A percentile compares a stretch with the other conserved stretches of the same genome.
Evolutionary conservation across 768 basidiomycete species (phyloP).

Genomic region (Dacryopinax primogenitus): DNA sequence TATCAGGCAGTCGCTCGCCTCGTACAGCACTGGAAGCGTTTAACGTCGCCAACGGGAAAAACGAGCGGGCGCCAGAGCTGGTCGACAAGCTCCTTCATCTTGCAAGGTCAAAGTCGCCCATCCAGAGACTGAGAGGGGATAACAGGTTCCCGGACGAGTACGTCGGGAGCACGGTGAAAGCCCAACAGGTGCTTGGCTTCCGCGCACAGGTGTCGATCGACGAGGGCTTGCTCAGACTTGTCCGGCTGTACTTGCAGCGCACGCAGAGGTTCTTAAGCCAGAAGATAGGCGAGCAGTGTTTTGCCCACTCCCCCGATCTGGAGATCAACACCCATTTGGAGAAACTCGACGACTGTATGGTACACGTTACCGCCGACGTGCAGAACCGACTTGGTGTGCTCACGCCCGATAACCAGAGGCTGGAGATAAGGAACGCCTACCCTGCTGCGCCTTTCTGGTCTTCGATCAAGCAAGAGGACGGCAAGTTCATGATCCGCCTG

Average conservation of each 20-base stretch:
- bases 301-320: not conserved
- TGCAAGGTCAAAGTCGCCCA: slow-evolving; percentile 22
- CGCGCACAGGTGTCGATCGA: slow-evolving; percentile 19
- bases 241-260: slow-evolving; percentile 12
- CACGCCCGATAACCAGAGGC: slow-evolving; percentile 20
- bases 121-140: slow-evolving; percentile 20
- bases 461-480: slow-evolving; percentile 10
- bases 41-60: slow-evolving; percentile 23
- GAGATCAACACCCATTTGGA: slow-evolving; percentile 14
- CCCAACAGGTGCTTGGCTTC: slow-evolving; percentile 20
- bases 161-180: not conserved
- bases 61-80: slow-evolving; percentile 19
- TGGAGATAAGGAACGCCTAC: slow-evolving; percentile 13
- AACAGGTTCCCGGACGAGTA: slow-evolving; percentile 6
- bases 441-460: slow-evolving; percentile 17
- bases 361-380: slow-evolving; percentile 23
- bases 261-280: not conserved
- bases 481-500: slow-evolving; percentile 15
- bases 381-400: slow-evolving; percentile 22
- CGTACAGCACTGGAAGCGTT: slow-evolving; percentile 15
- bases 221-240: slow-evolving; percentile 20
- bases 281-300: not conserved
- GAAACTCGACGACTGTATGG: slow-evolving; percentile 23
- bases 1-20: not conserved
- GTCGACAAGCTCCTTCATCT: slow-evolving; percentile 21